Conservation (phyloP, 208 protist species). For the Acanthamoeba comandoni region DNA sequence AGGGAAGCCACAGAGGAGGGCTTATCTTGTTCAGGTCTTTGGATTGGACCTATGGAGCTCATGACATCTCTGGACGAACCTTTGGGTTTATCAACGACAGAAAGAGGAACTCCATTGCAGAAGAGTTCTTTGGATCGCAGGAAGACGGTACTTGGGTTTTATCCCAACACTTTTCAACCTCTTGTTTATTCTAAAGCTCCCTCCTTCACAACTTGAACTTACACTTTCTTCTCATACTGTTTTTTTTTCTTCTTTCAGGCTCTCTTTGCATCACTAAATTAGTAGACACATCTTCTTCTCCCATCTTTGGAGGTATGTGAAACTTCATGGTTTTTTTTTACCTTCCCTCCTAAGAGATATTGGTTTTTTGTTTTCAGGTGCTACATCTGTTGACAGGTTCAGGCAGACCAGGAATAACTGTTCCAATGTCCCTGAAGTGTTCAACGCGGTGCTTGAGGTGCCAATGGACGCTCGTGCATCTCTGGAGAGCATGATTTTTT, state of each 20-base stretch:
- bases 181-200: too few relatives aligned
- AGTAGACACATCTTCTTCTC: neutral
- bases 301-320: neutral
- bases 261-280: constrained; percentile 9
- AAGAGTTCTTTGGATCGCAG: constrained; percentile 22
- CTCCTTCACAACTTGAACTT: neutral
- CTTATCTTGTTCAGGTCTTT: constrained; percentile 11
- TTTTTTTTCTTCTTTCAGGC: neutral
- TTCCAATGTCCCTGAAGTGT: too few relatives aligned
- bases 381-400: too few relatives aligned
- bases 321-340: too few relatives aligned
- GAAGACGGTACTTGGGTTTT: neutral
- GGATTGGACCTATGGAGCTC: constrained; percentile 18
- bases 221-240: neutral
- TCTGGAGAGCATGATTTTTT: constrained; percentile 28
- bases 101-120: neutral
- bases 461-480: neutral
- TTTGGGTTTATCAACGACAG: neutral
- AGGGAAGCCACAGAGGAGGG: constrained; percentile 10
- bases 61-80: neutral
- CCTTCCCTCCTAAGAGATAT: too few relatives aligned
- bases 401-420: too few relatives aligned
- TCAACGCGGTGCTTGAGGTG: too few relatives aligned
- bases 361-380: too few relatives aligned
- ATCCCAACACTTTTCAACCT: neutral